These are phyloP conservation scores for Ganoderma resinaceum DNA, from an alignment of 1,284 basidiomycete species.

Conservation along the genomic window DNA sequence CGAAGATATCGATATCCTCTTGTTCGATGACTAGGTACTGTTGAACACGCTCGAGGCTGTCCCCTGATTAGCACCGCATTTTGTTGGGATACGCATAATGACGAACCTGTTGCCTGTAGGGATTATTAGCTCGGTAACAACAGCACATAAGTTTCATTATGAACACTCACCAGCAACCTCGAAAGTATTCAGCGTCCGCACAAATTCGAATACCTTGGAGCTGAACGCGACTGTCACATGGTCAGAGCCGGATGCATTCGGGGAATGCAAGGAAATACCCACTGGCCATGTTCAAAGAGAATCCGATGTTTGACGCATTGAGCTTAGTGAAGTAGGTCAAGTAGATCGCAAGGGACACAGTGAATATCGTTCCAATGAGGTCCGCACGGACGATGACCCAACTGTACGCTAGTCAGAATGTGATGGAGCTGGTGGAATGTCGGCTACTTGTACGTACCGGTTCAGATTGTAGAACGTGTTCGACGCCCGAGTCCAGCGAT, in stretches of 20 bases:
- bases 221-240: slow-evolving; percentile 55
- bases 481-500: slow-evolving; percentile 51
- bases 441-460: slow-evolving; percentile 37
- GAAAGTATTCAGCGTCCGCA: slow-evolving; percentile 60
- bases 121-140: not conserved
- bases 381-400: slow-evolving; percentile 65
- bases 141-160: not conserved
- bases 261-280: slow-evolving; percentile 7
- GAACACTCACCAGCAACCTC: slow-evolving; percentile 56
- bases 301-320: slow-evolving; percentile 52
- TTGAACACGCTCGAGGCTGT: slow-evolving; percentile 77
- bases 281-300: slow-evolving; percentile 58
- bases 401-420: slow-evolving; percentile 38
- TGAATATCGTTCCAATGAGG: slow-evolving; percentile 55
- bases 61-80: not conserved
- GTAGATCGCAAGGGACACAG: slow-evolving; percentile 57
- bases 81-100: not conserved
- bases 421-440: no score
- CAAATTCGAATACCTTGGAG: slow-evolving; percentile 59
- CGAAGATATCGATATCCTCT: slow-evolving; percentile 59
- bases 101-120: slow-evolving; percentile 55
- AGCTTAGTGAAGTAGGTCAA: slow-evolving; percentile 52
- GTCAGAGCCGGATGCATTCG: not conserved
- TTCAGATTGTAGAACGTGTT: slow-evolving; percentile 60
- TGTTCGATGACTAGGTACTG: slow-evolving; percentile 77